Conservation (phyloP, 148 eudicot genomes). For the Rhododendron vialii region DNA sequence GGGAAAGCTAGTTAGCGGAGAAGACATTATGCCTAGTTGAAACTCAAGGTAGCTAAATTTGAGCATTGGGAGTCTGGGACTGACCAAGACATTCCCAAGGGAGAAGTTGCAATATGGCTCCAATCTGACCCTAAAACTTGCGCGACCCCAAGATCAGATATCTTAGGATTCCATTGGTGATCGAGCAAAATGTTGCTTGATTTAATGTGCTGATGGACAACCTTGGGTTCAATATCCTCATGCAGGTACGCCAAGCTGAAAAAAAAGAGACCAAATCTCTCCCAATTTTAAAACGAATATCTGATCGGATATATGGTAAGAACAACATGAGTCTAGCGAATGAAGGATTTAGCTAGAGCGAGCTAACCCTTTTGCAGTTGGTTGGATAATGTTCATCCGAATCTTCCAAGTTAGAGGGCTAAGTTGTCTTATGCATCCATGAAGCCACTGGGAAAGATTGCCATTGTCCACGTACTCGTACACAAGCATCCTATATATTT, state of each 20-base stretch:
- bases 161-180: slow-evolving; percentile 42
- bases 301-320: not conserved
- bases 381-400: slow-evolving; percentile 37
- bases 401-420: slow-evolving; percentile 37
- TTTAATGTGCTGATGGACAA: slow-evolving; percentile 32
- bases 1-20: not conserved
- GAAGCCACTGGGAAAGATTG: slow-evolving; percentile 46
- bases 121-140: slow-evolving; percentile 23
- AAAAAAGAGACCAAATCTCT: not conserved
- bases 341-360: not conserved
- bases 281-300: not conserved
- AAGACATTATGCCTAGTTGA: not conserved
- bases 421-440: slow-evolving; percentile 15
- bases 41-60: not conserved
- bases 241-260: slow-evolving; percentile 43
- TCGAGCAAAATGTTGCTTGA: slow-evolving; percentile 42
- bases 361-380: slow-evolving; percentile 41
- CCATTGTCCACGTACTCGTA: slow-evolving; percentile 48
- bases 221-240: slow-evolving; percentile 31
- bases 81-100: slow-evolving; percentile 29
- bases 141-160: slow-evolving; percentile 30
- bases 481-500: slow-evolving; percentile 32
- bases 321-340: not conserved
- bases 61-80: not conserved
- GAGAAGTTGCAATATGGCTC: slow-evolving; percentile 6